Percentiles rank a stretch among this genome's conserved stretches.
These are phyloP conservation scores for Solanum neorickii DNA, from an alignment of 257 asterid genomes.

Conservation along the genomic window DNA sequence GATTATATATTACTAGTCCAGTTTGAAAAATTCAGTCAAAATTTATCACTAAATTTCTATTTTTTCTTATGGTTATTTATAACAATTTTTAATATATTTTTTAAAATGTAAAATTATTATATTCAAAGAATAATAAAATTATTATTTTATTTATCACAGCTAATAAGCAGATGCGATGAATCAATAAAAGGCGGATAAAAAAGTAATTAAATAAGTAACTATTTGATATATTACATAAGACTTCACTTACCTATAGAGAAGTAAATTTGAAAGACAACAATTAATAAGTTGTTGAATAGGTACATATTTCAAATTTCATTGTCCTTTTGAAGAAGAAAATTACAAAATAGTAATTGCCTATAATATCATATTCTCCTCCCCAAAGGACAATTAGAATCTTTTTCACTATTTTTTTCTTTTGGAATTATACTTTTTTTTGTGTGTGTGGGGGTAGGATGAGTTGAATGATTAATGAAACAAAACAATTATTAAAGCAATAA, in stretches of 20 bases:
- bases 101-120: too few relatives aligned
- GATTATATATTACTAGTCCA: background rate
- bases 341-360: too few relatives aligned
- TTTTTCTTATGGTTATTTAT: too few relatives aligned
- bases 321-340: too few relatives aligned
- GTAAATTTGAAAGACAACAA: background rate
- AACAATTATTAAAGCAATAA: background rate
- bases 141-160: background rate
- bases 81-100: too few relatives aligned
- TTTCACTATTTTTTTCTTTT: background rate
- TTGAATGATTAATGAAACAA: background rate
- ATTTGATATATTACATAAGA: background rate
- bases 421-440: background rate
- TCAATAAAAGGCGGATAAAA: too few relatives aligned
- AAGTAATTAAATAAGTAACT: background rate
- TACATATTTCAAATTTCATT: too few relatives aligned
- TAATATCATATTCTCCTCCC: background rate
- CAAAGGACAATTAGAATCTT: background rate
- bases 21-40: too few relatives aligned
- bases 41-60: too few relatives aligned
- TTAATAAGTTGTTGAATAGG: background rate
- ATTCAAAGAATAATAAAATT: too few relatives aligned
- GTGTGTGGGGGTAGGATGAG: background rate
- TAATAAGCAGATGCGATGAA: fast-evolving
- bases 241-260: background rate